These are phyloP conservation scores for Leccinum solheimii DNA, from an alignment of 1,284 basidiomycete genomes.

Conservation along the genomic window DNA sequence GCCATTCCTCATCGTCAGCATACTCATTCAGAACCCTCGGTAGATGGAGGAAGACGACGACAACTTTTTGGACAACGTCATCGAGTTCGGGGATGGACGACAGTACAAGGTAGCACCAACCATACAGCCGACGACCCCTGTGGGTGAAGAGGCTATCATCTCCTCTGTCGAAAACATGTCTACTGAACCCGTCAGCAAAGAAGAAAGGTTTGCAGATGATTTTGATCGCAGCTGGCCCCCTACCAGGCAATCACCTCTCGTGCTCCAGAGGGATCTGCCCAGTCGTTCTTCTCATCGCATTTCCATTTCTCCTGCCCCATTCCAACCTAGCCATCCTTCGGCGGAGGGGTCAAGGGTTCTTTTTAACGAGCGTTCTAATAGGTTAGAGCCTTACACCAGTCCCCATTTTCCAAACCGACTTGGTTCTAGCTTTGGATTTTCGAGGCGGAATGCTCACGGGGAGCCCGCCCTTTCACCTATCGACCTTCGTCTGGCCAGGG, in stretches of 20 bases:
- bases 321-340: constrained; percentile 48
- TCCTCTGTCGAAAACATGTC: constrained; percentile 25
- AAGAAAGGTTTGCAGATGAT: constrained; percentile 83
- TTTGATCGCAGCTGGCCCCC: constrained; percentile 93
- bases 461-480: constrained; percentile 44
- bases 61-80: constrained; percentile 83
- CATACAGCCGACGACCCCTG: constrained; percentile 23
- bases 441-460: constrained; percentile 46
- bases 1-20: not conserved
- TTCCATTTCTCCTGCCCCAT: constrained; percentile 37
- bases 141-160: constrained; percentile 20
- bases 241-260: constrained; percentile 46
- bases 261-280: constrained; percentile 44
- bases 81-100: constrained; percentile 91
- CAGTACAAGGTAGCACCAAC: constrained; percentile 77
- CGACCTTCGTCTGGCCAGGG: constrained; percentile 48
- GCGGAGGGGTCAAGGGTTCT: constrained; percentile 64
- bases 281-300: constrained; percentile 36
- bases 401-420: constrained; percentile 37
- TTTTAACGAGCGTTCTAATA: constrained; percentile 90
- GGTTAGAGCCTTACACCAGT: constrained; percentile 72
- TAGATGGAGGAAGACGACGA: constrained; percentile 90
- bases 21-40: constrained; percentile 15
- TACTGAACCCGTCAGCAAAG: constrained; percentile 54
- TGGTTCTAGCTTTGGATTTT: constrained; percentile 33